phyloP scores from a whole-genome alignment of 805 yeast species.

The Limtongozyma cylindracea region DNA sequence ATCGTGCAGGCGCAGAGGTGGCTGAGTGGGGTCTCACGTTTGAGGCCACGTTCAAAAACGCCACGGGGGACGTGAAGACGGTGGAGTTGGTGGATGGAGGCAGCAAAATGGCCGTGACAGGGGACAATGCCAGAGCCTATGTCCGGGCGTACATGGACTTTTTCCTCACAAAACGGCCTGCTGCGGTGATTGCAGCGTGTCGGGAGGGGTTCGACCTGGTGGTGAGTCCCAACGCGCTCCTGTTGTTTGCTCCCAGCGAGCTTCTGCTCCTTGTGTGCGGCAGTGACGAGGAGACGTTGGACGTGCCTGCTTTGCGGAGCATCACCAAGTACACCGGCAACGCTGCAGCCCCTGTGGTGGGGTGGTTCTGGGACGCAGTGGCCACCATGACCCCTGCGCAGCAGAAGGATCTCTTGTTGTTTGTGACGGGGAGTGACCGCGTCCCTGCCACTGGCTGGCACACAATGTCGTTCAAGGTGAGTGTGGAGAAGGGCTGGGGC shows the following conservation, averaged over 20 bases:
- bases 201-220: constrained; percentile 49
- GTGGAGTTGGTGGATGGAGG: constrained; percentile 38
- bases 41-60: constrained; percentile 31
- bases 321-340: constrained; percentile 60
- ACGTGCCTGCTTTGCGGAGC: constrained; percentile 36
- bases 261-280: constrained; percentile 63
- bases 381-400: constrained; percentile 13
- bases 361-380: constrained; percentile 81
- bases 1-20: too few relatives aligned
- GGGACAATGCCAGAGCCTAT: constrained; percentile 29
- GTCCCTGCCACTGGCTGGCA: constrained; percentile 85
- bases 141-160: constrained; percentile 37
- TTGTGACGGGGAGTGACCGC: constrained; percentile 79
- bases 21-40: constrained; percentile 15
- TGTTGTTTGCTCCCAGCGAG: constrained; percentile 62
- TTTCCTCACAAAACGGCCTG: too few relatives aligned
- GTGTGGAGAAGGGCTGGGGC: constrained; percentile 9
- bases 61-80: constrained; percentile 15
- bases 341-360: constrained; percentile 14
- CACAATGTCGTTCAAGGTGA: constrained; percentile 44
- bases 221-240: constrained; percentile 59
- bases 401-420: constrained; percentile 41
- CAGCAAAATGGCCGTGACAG: constrained; percentile 21
- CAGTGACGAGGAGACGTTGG: constrained; percentile 36
- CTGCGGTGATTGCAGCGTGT: constrained; percentile 33